phyloP scores from a whole-genome alignment of 352 stramenopile genomes.

The Phytophthora tentaculata region DNA sequence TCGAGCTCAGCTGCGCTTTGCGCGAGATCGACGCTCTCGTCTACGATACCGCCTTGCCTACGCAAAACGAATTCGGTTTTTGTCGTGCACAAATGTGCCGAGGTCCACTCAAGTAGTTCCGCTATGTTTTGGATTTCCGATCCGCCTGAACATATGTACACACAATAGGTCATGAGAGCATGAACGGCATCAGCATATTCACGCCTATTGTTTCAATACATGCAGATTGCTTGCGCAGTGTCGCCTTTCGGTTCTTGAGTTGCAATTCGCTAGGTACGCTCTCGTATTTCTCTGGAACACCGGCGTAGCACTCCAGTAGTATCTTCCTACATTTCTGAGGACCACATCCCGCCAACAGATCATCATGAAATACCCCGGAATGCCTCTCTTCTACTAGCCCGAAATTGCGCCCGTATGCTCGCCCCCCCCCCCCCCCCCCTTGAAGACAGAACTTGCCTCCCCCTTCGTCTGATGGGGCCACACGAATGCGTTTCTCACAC shows the following conservation, averaged over 20 bases:
- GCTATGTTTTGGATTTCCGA: conserved; percentile 23
- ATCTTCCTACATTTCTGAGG: not conserved
- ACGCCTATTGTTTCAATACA: not conserved
- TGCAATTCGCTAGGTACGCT: not conserved
- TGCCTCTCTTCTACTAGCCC: not conserved
- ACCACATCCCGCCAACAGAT: not conserved
- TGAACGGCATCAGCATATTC: not conserved
- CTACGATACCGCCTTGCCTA: not conserved
- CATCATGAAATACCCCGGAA: not conserved
- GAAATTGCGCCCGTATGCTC: not conserved
- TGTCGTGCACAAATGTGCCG: conserved; percentile 6
- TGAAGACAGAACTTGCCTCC: not conserved
- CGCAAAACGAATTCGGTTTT: conserved; percentile 7
- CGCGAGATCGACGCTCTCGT: not conserved
- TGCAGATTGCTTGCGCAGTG: not conserved
- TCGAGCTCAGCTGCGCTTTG: not conserved
- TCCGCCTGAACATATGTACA: not conserved
- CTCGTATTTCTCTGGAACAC: not conserved
- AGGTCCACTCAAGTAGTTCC: conserved; percentile 14
- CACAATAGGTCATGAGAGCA: not conserved
- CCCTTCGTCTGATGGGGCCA: not conserved
- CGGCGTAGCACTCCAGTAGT: not conserved
- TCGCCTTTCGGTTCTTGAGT: not conserved
- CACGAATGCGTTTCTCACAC: not conserved
- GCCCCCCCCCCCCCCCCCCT: no score